These are phyloP conservation scores for Lasiosphaeria hispida DNA, from an alignment of 495 filamentous ascomycete genomes.

Conservation along the genomic window DNA sequence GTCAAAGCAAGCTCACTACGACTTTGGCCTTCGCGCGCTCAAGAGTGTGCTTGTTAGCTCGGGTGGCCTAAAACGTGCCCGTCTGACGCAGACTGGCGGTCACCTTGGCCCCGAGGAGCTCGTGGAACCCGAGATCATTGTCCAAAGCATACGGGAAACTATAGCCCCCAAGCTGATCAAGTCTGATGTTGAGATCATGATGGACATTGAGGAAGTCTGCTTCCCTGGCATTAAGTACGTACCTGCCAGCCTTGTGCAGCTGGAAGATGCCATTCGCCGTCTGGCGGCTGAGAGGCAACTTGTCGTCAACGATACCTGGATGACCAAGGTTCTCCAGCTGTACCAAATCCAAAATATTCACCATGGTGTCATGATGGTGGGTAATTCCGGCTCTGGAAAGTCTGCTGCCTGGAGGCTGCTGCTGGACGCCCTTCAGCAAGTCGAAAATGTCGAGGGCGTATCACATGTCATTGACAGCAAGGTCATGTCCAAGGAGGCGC, in stretches of 20 bases:
- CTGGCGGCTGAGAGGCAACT: conserved; percentile 79
- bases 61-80: conserved; percentile 86
- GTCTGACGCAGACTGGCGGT: conserved; percentile 57
- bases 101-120: conserved; percentile 65
- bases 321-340: conserved; percentile 91
- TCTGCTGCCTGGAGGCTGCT: conserved; percentile 92
- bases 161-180: conserved; percentile 96
- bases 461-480: conserved; percentile 98
- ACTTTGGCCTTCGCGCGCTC: conserved; percentile 94
- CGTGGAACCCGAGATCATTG: conserved; percentile 95
- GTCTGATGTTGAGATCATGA: conserved; percentile 84
- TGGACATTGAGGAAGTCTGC: conserved; percentile 73
- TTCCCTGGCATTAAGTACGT: conserved; percentile 94
- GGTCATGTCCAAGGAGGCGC: conserved; percentile 97
- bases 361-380: conserved; percentile 99
- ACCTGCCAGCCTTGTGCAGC: conserved; percentile 74
- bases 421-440: conserved; percentile 85
- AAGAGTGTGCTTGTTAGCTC: conserved; percentile 99
- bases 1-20: conserved; percentile 97
- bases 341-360: conserved; percentile 98
- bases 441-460: conserved; percentile 89
- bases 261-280: conserved; percentile 76
- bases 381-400: conserved; percentile 91
- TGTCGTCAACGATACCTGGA: conserved; percentile 90
- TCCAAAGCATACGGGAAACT: conserved; percentile 96